These are phyloP conservation scores for Eucalyptus caleyi DNA, from an alignment of 345 rosid genomes.

Conservation along the genomic window DNA sequence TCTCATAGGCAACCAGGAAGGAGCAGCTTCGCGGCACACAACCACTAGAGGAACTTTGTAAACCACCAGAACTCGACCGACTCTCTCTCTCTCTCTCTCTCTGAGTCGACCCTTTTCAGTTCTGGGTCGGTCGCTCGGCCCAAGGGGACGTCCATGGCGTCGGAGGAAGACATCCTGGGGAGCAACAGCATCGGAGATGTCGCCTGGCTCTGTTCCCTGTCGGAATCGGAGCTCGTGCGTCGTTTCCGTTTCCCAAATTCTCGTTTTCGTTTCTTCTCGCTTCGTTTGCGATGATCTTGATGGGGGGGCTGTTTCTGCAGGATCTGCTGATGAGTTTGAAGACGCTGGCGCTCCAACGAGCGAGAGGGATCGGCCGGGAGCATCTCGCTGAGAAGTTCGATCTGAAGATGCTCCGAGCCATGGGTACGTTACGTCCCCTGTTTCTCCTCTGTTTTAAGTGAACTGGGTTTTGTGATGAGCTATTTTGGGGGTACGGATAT, in stretches of 20 bases:
- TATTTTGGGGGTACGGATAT: not conserved
- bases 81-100: not conserved
- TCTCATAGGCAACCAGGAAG: not conserved
- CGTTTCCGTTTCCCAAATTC: no score
- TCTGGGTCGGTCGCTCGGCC: not conserved
- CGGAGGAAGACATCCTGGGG: no score
- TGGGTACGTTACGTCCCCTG: conserved; percentile 8
- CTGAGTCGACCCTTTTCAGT: not conserved
- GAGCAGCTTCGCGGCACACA: not conserved
- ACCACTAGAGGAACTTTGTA: not conserved
- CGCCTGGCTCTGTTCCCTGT: no score
- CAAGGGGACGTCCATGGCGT: no score
- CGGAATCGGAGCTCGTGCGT: no score
- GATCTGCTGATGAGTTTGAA: conserved; percentile 63
- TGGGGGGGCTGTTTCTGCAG: conserved; percentile 22
- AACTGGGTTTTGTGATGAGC: not conserved
- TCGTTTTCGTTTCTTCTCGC: no score
- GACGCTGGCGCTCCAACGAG: no score
- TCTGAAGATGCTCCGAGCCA: no score
- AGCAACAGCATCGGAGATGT: no score
- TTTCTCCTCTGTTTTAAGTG: not conserved
- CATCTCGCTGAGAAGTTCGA: no score
- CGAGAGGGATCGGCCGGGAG: no score
- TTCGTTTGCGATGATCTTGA: no score
- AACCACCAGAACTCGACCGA: not conserved